These are phyloP conservation scores for Penicillium waksmanii DNA, from an alignment of 495 filamentous ascomycete species.

Conservation along the genomic window DNA sequence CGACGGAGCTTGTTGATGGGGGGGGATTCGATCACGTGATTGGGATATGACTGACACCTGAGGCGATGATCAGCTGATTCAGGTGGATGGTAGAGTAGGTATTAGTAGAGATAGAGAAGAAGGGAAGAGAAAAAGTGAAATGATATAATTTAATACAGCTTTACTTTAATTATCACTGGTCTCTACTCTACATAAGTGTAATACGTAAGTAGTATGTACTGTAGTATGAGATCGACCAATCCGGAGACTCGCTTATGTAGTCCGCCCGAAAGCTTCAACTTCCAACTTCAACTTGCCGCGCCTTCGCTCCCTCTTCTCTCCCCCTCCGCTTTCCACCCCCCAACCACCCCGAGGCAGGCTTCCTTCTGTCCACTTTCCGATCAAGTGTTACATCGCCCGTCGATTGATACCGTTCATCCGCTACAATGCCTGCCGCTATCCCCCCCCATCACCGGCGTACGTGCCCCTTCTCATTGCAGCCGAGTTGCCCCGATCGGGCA, in stretches of 20 bases:
- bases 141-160: neutral
- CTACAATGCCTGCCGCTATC: constrained; percentile 50
- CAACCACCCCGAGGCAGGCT: constrained; percentile 27
- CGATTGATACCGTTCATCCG: constrained; percentile 27
- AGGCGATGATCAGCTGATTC: constrained; percentile 5
- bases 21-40: constrained; percentile 11
- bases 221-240: constrained; percentile 26
- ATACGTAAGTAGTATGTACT: too few relatives aligned
- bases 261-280: constrained; percentile 49
- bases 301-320: constrained; percentile 33
- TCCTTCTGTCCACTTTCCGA: constrained; percentile 19
- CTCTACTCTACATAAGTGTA: too few relatives aligned
- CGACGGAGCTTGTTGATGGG: constrained; percentile 20
- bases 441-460: constrained; percentile 54
- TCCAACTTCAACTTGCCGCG: constrained; percentile 28
- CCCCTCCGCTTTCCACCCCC: constrained; percentile 32
- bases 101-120: neutral
- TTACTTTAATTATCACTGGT: too few relatives aligned
- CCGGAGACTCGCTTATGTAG: constrained; percentile 41
- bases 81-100: neutral
- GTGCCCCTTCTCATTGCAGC: constrained; percentile 32
- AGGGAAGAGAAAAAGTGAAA: neutral
- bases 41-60: constrained; percentile 11
- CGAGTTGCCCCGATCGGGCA: constrained; percentile 28
- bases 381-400: constrained; percentile 11